phyloP scores from a whole-genome alignment of 164 flowering plant genomes.

The Hamamelis virginiana region DNA sequence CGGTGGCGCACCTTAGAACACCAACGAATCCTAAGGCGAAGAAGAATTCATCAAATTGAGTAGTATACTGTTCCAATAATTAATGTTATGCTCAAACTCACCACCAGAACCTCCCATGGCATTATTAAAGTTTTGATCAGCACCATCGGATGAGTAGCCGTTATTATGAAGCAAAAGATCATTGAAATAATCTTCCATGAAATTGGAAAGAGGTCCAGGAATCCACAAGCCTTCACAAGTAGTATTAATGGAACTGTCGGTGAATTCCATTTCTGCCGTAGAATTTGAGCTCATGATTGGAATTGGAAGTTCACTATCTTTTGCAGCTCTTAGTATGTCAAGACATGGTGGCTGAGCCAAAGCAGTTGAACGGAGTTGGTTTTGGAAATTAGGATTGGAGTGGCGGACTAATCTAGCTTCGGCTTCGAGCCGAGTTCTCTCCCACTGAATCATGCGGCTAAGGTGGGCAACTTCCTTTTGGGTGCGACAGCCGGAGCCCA shows the following conservation, averaged over 20 bases:
- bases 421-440: constrained; percentile 44
- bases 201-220: too few relatives aligned
- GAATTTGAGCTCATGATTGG: too few relatives aligned
- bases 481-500: constrained; percentile 12
- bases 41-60: constrained; percentile 28
- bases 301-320: too few relatives aligned
- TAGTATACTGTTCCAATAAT: constrained; percentile 33
- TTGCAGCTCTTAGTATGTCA: constrained; percentile 23
- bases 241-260: too few relatives aligned
- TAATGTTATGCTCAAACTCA: constrained; percentile 21
- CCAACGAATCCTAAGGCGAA: constrained; percentile 15
- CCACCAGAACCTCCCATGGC: constrained; percentile 1
- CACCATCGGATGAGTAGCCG: constrained; percentile 8
- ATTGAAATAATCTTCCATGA: constrained; percentile 24
- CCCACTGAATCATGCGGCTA: constrained; percentile 53
- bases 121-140: constrained; percentile 1
- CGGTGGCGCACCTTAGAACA: too few relatives aligned
- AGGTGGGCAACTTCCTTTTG: constrained; percentile 29
- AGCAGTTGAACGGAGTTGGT: not conserved
- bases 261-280: too few relatives aligned
- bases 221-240: too few relatives aligned
- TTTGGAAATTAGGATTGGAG: too few relatives aligned
- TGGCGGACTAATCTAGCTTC: constrained; percentile 30
- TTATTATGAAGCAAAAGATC: constrained; percentile 18
- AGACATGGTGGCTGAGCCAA: constrained; percentile 17